Evolutionary conservation across 2,329 filamentous ascomycete genomes (phyloP), one percentile per base, ranked within the genome.

Genomic region (Colletotrichum somersetense): DNA sequence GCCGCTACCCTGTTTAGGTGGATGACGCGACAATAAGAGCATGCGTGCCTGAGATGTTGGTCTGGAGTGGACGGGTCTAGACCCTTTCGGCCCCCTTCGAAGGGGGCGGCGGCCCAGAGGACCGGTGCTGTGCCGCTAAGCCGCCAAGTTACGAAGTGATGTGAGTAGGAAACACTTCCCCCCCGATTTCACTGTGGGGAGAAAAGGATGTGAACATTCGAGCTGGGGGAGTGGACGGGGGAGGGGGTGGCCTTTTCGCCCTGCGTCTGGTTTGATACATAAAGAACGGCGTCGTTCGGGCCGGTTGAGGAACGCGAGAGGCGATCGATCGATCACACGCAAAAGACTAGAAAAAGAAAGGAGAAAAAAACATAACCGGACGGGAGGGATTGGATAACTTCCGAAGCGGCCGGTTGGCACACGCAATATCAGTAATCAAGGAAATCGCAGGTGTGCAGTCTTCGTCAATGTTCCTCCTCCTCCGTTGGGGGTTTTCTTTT

Each of bases 11-110:
- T 20, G 5, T 30, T 40, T 6, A 5, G 16, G 53, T 67, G 56
- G 33, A 71, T 63, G 64, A 67, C 64, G 68, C 68, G 62, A 61
- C 50, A 48, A 62, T 5, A 56, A n/a, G n/a, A 30, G 63, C 65
- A 58, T 64, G 46, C 33, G 59, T 64, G 69, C 59, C 46, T 72
- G 53, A 63, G 57, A 67, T 58, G 10, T 35, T n/a, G 46, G 23
- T 30, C 33, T 20, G 38, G 52, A 40, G 38, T 20, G 57, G 10
- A 55, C 8, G 66, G 59, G 59, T 61, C 59, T 72, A 69, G 69
- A 65, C 59, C 63, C 35, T 52, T 62, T 52, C 23, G n/a, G 46
- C 46, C 61, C 46, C 46, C 26, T 18, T 35, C 1, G 44, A 23
- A n/a, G 3, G 23, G 56, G n/a, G 14, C 14, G 53, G 50, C 55